phyloP scores from a whole-genome alignment of 2,329 filamentous ascomycete species.

The Hypocreales sp. region DNA sequence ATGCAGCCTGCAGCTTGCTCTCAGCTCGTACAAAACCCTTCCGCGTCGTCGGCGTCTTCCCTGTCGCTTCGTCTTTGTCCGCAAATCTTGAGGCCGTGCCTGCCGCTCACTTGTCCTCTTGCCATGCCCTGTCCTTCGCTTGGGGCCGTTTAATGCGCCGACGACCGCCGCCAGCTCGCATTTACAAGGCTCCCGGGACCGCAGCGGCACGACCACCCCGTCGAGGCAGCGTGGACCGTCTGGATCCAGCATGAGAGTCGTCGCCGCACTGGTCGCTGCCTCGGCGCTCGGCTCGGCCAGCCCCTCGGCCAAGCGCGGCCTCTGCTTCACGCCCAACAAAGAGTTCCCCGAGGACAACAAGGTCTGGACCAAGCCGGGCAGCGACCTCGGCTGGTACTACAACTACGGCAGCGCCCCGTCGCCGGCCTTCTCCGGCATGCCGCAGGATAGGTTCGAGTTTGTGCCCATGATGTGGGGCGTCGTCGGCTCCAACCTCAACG shows the following conservation, averaged over 20 bases:
- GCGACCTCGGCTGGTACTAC: conserved; percentile 70
- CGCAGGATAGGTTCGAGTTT: conserved; percentile 49
- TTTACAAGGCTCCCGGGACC: too few species aligned
- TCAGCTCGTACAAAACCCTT: too few species aligned
- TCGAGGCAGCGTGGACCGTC: too few species aligned
- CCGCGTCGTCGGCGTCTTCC: too few species aligned
- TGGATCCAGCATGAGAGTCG: neutral
- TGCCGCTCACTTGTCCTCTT: too few species aligned
- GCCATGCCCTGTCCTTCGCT: too few species aligned
- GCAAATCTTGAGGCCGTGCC: too few species aligned
- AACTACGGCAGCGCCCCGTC: conserved; percentile 53
- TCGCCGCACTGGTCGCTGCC: conserved; percentile 6
- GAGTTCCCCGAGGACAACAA: conserved; percentile 44
- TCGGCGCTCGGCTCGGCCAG: conserved; percentile 11
- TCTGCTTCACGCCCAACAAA: conserved; percentile 48
- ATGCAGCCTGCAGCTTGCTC: too few species aligned
- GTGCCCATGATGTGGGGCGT: conserved; percentile 71
- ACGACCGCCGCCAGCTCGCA: too few species aligned
- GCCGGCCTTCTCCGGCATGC: conserved; percentile 26
- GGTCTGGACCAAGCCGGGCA: conserved; percentile 42
- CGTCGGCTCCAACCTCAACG: conserved; percentile 26
- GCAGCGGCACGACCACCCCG: too few species aligned
- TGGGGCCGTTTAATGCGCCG: too few species aligned
- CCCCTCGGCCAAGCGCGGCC: conserved; percentile 49
- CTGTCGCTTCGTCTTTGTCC: too few species aligned